A percentile compares a stretch with the other conserved stretches of the same genome.
Conservation (phyloP, 140 eudicot genomes). For the Erigeron philadelphicus region DNA sequence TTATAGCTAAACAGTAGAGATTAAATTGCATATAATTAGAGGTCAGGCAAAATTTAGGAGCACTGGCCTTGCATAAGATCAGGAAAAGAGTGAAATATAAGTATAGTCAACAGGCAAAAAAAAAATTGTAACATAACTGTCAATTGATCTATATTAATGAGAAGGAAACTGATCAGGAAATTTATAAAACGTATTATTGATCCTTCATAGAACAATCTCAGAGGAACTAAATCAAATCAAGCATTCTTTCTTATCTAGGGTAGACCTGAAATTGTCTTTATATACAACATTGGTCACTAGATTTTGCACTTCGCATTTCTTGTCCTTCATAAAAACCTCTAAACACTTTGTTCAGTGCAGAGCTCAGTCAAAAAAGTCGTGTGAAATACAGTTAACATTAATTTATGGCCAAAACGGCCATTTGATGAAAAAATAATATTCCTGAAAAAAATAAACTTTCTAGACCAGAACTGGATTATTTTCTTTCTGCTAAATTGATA, state of each 20-base stretch:
- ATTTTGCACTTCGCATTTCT: background rate
- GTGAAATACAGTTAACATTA: background rate
- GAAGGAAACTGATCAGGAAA: background rate
- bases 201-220: background rate
- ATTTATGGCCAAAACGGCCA: background rate
- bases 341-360: background rate
- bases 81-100: slow-evolving; percentile 1
- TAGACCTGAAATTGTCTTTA: background rate
- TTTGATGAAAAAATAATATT: no score
- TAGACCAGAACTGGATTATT: background rate
- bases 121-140: background rate
- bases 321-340: background rate
- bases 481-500: background rate
- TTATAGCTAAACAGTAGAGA: background rate
- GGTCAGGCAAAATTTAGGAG: background rate
- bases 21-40: background rate
- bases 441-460: background rate
- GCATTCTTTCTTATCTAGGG: no score
- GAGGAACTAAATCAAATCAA: background rate
- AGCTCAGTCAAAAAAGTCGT: background rate
- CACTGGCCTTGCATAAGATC: background rate
- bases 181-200: background rate
- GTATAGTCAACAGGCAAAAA: background rate
- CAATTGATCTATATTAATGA: background rate
- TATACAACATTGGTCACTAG: background rate